Evolutionary conservation across 768 basidiomycete species (phyloP).

Genomic region (Rhizopogon salebrosus): DNA sequence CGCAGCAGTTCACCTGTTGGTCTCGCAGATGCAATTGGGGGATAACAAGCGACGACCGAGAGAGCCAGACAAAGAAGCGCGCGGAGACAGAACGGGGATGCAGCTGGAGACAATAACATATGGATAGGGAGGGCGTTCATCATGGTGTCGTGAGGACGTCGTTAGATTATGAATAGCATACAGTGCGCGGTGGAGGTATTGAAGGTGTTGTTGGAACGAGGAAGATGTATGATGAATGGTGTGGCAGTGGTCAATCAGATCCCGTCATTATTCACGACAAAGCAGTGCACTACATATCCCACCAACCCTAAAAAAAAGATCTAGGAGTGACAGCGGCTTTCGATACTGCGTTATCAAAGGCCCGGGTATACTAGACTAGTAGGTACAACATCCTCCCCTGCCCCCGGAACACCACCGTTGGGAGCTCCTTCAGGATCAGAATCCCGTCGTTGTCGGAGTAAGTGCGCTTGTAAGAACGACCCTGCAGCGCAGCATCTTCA

Average conservation of each 20-base stretch:
- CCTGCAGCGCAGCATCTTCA: too few species aligned
- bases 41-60: neutral
- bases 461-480: too few species aligned
- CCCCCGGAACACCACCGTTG: too few species aligned
- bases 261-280: too few species aligned
- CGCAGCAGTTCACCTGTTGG: neutral
- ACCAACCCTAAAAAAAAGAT: too few species aligned
- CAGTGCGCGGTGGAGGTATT: neutral
- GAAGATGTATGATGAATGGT: neutral
- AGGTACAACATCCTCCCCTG: too few species aligned
- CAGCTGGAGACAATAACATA: neutral
- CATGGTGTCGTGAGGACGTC: constrained; percentile 2
- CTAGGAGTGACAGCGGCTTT: too few species aligned
- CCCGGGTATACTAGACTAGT: too few species aligned
- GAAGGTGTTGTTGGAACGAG: neutral
- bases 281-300: neutral
- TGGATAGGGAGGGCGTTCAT: neutral
- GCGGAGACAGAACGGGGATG: neutral
- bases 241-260: neutral
- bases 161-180: constrained; percentile 1
- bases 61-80: neutral
- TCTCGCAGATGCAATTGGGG: constrained; percentile 2
- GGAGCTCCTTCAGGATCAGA: too few species aligned
- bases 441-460: too few species aligned
- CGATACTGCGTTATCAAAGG: too few species aligned